Percentiles rank a stretch among this genome's conserved stretches.
These are phyloP conservation scores for Coprinopsis sp. DNA, from an alignment of 768 basidiomycete genomes.

Conservation along the genomic window DNA sequence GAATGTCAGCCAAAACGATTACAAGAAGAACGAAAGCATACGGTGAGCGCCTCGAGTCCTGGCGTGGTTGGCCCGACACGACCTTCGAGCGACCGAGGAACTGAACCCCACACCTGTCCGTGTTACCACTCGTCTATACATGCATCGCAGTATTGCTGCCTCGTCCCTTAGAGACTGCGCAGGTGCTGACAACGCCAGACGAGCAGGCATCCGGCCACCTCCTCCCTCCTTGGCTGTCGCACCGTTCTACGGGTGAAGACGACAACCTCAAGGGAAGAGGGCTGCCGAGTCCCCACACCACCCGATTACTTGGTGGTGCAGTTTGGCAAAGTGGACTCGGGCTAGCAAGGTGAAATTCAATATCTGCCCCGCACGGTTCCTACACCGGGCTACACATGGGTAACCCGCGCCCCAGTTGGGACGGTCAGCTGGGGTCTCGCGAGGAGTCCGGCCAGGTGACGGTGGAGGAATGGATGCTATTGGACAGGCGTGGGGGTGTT, in stretches of 20 bases:
- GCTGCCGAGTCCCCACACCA: too few species aligned
- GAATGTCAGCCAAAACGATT: too few species aligned
- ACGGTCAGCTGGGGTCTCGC: not conserved
- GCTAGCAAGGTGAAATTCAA: not conserved
- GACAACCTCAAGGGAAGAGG: too few species aligned
- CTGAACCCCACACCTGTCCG: not conserved
- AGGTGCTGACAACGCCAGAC: too few species aligned
- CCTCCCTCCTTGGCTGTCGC: too few species aligned
- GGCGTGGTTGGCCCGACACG: too few species aligned
- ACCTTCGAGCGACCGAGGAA: conserved; percentile 1
- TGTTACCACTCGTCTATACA: not conserved
- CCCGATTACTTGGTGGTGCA: too few species aligned
- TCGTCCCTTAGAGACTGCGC: too few species aligned
- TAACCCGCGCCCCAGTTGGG: not conserved
- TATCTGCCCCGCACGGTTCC: not conserved
- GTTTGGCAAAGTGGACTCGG: not conserved
- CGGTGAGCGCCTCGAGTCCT: too few species aligned
- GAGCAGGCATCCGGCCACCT: too few species aligned
- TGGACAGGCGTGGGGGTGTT: not conserved
- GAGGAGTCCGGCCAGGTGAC: not conserved
- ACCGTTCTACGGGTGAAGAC: too few species aligned
- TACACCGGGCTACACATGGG: not conserved
- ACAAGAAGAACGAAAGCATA: too few species aligned
- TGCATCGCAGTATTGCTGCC: not conserved
- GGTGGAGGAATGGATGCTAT: not conserved